Evolutionary conservation across 2,329 filamentous ascomycete species (phyloP), one percentile per base, ranked within the genome.

Genomic region (Calonectria crousiana): DNA sequence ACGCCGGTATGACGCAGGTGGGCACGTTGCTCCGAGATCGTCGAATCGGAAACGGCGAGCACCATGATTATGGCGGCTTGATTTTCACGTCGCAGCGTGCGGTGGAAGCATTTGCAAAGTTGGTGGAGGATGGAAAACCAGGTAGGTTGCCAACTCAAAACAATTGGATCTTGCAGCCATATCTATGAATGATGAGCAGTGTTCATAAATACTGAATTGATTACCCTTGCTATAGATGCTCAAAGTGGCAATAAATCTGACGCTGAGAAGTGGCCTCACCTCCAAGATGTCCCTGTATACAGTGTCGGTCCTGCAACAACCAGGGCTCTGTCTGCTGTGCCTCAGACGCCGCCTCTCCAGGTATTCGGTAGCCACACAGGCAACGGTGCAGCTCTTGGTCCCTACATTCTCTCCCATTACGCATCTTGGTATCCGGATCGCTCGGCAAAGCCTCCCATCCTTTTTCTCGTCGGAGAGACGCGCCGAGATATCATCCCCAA

Each of bases 401-500:
- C 89, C 8, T 94, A 93, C 81, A 98, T 99, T 69, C 88, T 98
- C 8, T 85, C 92, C 3, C 94, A 98, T 82, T 98, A 98, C 81
- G 90, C 80, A 30, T 80, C 85, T 65, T 89, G 88, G 87, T 89
- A 91, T 76, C 76, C 81, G 44, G 83, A 83, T 47, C 81, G 84
- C 65, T 64, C 82, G 14, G 79, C 78, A 18, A 91, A 92, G 79
- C 92, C 91, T 0, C 90, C 93, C 0, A 84, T 98, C 6, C 86
- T 98, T 1, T 99, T 98, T 83, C 90, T 97, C 18, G 95, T 98
- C 0, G 97, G 97, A 26, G 96, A 98, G 82, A 94, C 96, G 82
- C 91, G 95, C 69, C 88, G 97, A 56, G 97, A 98, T 83, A 92
- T 98, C 77, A 98, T 99, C 76, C 96, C 97, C 1, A 94, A 91